Evolutionary conservation across 768 basidiomycete genomes (phyloP).

Genomic region (Termitomyces sp.): DNA sequence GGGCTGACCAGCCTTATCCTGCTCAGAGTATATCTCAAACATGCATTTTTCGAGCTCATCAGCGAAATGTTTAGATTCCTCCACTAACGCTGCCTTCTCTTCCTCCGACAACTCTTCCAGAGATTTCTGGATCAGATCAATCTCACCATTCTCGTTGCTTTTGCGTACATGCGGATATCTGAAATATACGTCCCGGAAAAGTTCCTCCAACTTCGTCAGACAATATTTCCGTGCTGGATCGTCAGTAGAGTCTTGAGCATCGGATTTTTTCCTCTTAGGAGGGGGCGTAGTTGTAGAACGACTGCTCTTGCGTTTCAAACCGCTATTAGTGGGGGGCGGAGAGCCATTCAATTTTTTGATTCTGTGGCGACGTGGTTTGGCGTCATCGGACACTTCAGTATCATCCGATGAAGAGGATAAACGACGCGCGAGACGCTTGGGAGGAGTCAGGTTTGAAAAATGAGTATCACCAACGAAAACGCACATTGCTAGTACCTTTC

Average conservation of each 20-base stretch:
- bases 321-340: conserved; percentile 25
- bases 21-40: conserved; percentile 73
- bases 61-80: conserved; percentile 60
- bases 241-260: conserved; percentile 37
- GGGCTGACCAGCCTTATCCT: conserved; percentile 63
- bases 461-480: conserved; percentile 21
- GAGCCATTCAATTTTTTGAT: conserved; percentile 25
- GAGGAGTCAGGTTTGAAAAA: conserved; percentile 6
- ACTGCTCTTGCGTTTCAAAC: conserved; percentile 53
- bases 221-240: conserved; percentile 81
- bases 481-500: conserved; percentile 38
- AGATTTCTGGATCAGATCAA: conserved; percentile 33
- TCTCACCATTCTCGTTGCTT: conserved; percentile 22
- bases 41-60: conserved; percentile 70
- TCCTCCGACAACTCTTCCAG: conserved; percentile 55
- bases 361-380: conserved; percentile 22
- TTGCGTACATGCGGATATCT: conserved; percentile 56
- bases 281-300: conserved; percentile 32
- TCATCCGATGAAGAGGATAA: conserved; percentile 37
- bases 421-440: conserved; percentile 40
- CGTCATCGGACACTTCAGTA: conserved; percentile 28
- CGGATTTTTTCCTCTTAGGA: conserved; percentile 44
- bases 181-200: conserved; percentile 66
- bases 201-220: conserved; percentile 65
- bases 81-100: conserved; percentile 49